Base-by-base conservation (phyloP, 345 rosid genomes). In the Kandelia obovata region DNA sequence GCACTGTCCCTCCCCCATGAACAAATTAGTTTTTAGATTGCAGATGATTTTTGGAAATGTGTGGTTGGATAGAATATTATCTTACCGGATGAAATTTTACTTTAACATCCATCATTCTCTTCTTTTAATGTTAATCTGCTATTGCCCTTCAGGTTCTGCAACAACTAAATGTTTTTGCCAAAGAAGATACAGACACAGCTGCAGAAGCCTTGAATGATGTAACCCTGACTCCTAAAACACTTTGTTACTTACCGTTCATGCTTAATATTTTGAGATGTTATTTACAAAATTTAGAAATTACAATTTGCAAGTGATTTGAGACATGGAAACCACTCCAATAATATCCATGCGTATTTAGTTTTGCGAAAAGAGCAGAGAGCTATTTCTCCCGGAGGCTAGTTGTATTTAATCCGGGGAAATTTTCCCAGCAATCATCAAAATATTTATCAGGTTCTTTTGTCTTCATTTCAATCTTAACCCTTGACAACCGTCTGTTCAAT, bases 201-300 rank as follows among this genome's bases (percentile, higher is more conserved):
- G 85, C 98, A 10, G 92, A 89, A 61, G 97, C 97, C 63, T 80
- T 95, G 19, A 75, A 88, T 78, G 99, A 92, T 72, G 99, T 95
- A 83, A 88, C 62, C 31, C 19, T 31, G 32, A 31, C 5, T 31
- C 32, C 32, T 31, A 31, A 31, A 31, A 31, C 4, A 5, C 39
- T 37, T 27, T 19, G 2, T 66, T 16, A 2, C 19, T 39, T 16
- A 52, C 13, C 2, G 4, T 37, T 9, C 0, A 10, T 37, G 46
- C 46, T 9, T 37, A 9, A 9, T 15, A 23, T 63, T 57, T 8
- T 28, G 16, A 11, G 32, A 23, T 60, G 19, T 17, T 39, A 1
- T 6, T 53, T 23, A 3, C 25, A 53, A 25, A 21, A 8, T 21
- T 53, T 7, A 53, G 25, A 6, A n/a, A 53, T 53, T 53, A 7